Base-by-base conservation (phyloP, 164 flowering plant species). In the Magnolia kwangsiensis region DNA sequence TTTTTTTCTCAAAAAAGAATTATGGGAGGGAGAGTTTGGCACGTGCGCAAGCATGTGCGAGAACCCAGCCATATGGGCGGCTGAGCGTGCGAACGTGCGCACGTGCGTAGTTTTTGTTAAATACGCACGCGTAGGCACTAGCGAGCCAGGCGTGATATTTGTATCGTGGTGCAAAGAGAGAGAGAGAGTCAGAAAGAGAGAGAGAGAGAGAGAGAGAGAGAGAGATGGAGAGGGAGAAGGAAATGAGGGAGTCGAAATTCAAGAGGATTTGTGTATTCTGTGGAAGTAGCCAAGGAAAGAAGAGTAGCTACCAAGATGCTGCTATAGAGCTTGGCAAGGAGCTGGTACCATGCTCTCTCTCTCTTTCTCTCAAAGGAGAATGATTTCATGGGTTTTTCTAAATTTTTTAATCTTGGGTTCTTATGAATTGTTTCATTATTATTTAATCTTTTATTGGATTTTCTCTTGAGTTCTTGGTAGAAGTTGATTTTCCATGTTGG, bases 251-350 rank as follows among this genome's bases (percentile, higher is more conserved):
- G 51, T 93, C 97, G 16, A 95, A 81, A 81, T 95, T 95, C 82
- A 88, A 80, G 78, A 92, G 92, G 82, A 92, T 95, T 80, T 95
- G 99, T 84, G 99, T 95, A n/a, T 95, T 95, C 74, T 95, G 99
- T 86, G 99, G 99, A 9, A 95, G 99, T 79, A 95, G 98, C 79
- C 95, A 88, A 71, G 99, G 99, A 50, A 93, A 90, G 89, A 95
- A 93, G 84, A 87, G 81, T 74, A 95, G 94, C 84, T 95, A 93
- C 72, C 97, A 91, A 80, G 98, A 90, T 82, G 93, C 98, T 84
- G 98, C 98, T 76, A 86, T 88, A 78, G 95, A 92, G 78, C 98
- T 95, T 77, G 98, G 97, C 71, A 83, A 84, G 51, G 98, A 92
- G 84, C 77, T 95, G 97, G 98, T 95, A 88, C 45, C 69, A 50